These are phyloP conservation scores for Botrytis elliptica DNA, from an alignment of 2,329 filamentous ascomycete species.

Conservation along the genomic window DNA sequence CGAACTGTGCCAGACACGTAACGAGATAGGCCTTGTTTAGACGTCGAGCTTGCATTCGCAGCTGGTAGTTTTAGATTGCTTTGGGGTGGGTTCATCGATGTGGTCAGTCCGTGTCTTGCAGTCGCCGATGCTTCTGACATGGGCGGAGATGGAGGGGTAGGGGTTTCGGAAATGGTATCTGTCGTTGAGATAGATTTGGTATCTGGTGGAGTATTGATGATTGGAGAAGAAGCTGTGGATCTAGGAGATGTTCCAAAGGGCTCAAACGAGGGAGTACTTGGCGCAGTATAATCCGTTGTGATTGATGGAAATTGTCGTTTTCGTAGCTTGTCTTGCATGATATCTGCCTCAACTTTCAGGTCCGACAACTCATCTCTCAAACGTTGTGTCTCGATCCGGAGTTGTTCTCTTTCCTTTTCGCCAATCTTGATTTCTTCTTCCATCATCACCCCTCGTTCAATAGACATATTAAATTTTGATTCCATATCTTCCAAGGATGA, in stretches of 20 bases:
- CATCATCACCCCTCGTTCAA: conserved; percentile 88
- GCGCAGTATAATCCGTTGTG: conserved; percentile 60
- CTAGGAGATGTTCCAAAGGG: conserved; percentile 71
- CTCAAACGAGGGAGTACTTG: conserved; percentile 60
- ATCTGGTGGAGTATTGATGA: conserved; percentile 80
- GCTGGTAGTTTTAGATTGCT: conserved; percentile 56
- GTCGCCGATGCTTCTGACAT: conserved; percentile 75
- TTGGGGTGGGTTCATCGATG: conserved; percentile 36
- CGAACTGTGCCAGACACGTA: conserved; percentile 30
- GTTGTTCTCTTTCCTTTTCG: conserved; percentile 84
- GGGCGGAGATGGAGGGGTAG: conserved; percentile 89
- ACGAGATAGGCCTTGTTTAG: conserved; percentile 46
- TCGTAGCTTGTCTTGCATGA: conserved; percentile 89
- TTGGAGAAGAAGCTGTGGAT: conserved; percentile 87
- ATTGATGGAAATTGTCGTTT: conserved; percentile 63
- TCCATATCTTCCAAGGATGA: conserved; percentile 96
- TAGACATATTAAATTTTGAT: conserved; percentile 92
- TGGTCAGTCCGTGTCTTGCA: conserved; percentile 31
- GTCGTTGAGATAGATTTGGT: conserved; percentile 61
- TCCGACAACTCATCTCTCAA: conserved; percentile 89
- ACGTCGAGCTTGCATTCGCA: conserved; percentile 53
- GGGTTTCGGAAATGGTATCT: conserved; percentile 60
- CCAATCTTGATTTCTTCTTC: conserved; percentile 91
- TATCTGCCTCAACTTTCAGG: conserved; percentile 90
- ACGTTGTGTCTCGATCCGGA: conserved; percentile 88